Evolutionary conservation across 192 early-diverging fungal species (phyloP), one percentile per base, ranked within the genome.

Genomic region (Linnemannia hyalina): DNA sequence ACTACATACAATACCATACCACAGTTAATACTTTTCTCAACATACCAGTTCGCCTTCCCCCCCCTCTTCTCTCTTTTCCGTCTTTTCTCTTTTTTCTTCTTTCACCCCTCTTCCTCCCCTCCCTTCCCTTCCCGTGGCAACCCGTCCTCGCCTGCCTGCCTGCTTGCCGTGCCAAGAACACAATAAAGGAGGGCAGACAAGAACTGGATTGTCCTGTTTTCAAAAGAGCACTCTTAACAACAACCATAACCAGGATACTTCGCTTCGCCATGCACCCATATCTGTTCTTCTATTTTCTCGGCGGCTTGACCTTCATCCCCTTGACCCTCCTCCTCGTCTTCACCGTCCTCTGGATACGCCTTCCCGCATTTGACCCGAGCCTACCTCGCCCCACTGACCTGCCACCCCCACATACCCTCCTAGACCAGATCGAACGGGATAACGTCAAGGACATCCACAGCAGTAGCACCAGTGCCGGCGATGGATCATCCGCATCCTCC

Each of bases 271-370:
- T 86, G 84, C 84, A 86, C 69, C 84, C 89, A 22, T 82, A 84
- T 46, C 35, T 88, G 1, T 81, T 88, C 75, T 88, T 82, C 42
- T 91, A 91, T 70, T 49, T 89, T 40, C 69, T 89, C 52, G 90
- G 90, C 36, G 90, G 90, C 18, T 35, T 90, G 41, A 90, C 90
- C 35, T 78, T 91, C 38, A 78, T 91, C 23, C 90, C 90, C 0
- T 16, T 87, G 55, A 80, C 86, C 1, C 44, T 90, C 41, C 36
- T 80, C 23, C 15, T 78, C 23, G 72, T 69, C 32, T 36, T 86
- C 63, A 47, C 74, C 18, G 22, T 85, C 16, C 70, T 80, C 36
- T 88, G 83, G 83, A 80, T 85, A 15, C 60, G 78, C 0, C 70
- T 85, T 35, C 83, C 83, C 0, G 36, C 71, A 15, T 16, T 85